Evolutionary conservation across 306 rosid species (phyloP), one percentile per base, ranked within the genome.

Genomic region (Luffa aegyptiaca): DNA sequence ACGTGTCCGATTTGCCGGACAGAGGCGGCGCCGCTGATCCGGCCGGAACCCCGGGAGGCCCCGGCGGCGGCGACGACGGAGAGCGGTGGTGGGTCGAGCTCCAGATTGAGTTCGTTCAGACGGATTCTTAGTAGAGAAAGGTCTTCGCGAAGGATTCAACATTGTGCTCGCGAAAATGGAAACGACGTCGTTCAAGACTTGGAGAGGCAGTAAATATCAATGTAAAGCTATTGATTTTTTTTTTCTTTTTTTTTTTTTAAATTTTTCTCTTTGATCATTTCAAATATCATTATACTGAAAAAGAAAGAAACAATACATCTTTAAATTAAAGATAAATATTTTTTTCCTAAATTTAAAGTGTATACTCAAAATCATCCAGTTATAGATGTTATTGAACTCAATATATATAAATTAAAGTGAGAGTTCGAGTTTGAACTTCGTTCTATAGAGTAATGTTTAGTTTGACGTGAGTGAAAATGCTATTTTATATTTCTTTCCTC

Each of bases 1-100:
- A 85, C 90, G 8, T 88, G 93, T 37, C 91, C 91, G 8, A 78
- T 63, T 42, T 78, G 81, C 18, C 62, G 81, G 44, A 64, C 75
- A 4, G 81, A 63, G 35, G 81, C 79, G 10, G 82, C 82, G 51
- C 88, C 86, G 4, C 12, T 1, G 78, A 70, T 73, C 42, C 58
- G 12, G 53, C 56, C 61, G 0, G 86, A 66, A 13, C 77, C 42
- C 0, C 52, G 81, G 35, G 46, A 75, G 76, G 51, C 61, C 14
- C 77, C 37, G 37, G 86, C 55, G 36, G 35, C 41, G 76, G 89
- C 57, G 80, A 73, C 0, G 5, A 26, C 2, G 70, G 61, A 79
- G 36, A 11, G 9, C 49, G 17, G 75, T 26, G 63, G 78, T 4
- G 76, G 81, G 3, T 78, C 81, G 0, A 10, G 11, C 20, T 83